A percentile compares a stretch with the other conserved stretches of the same genome.
phyloP scores from a whole-genome alignment of 805 yeast species.

The Huiozyma naganishii region DNA sequence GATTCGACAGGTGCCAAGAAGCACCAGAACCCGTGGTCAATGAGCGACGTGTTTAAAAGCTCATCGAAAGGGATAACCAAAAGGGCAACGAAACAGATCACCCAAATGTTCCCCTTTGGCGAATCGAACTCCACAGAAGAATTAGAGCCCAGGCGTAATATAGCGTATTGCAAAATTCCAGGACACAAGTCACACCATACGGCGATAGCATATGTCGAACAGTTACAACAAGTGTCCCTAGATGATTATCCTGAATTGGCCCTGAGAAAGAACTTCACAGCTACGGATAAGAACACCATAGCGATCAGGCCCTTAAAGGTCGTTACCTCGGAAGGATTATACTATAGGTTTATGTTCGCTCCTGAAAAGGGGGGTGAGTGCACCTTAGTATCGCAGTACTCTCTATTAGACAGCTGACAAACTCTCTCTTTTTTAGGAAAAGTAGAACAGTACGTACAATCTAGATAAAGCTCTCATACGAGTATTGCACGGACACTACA shows the following conservation, averaged over 20 bases:
- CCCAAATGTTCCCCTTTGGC: conserved; percentile 56
- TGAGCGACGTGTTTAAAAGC: conserved; percentile 50
- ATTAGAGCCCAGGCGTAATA: conserved; percentile 79
- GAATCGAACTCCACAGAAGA: conserved; percentile 15
- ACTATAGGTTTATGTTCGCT: conserved; percentile 58
- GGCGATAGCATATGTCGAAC: neutral
- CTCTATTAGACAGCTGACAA: neutral
- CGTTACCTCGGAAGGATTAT: conserved; percentile 38
- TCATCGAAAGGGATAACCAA: conserved; percentile 68
- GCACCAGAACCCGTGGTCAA: conserved; percentile 43
- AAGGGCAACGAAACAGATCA: conserved; percentile 76
- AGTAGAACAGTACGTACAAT: too few species aligned
- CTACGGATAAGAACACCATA: neutral
- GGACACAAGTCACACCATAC: conserved; percentile 26
- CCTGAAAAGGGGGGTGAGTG: conserved; percentile 91
- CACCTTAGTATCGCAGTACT: conserved; percentile 55
- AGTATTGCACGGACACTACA: too few species aligned
- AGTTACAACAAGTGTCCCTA: neutral
- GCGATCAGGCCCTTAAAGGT: neutral
- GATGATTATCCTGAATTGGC: neutral
- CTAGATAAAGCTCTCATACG: too few species aligned
- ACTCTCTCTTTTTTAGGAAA: too few species aligned
- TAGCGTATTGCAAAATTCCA: conserved; percentile 77
- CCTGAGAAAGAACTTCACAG: neutral
- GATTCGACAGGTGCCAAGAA: neutral